phyloP scores from a whole-genome alignment of 345 rosid genomes.

The Trapa incisa region DNA sequence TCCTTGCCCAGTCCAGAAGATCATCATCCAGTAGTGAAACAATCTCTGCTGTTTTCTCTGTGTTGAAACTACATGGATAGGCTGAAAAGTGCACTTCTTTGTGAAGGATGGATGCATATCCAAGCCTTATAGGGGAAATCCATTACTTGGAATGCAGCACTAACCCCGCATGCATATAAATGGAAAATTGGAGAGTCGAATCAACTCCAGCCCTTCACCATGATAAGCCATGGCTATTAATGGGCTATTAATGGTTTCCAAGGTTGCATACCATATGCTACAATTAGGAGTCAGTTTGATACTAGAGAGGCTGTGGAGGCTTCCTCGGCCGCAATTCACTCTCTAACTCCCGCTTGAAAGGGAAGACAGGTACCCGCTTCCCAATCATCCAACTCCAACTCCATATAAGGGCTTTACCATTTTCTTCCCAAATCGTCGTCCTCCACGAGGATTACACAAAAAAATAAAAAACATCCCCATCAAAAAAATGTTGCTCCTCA shows the following conservation, averaged over 20 bases:
- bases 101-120: no score
- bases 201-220: no score
- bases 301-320: not conserved
- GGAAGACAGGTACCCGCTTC: not conserved
- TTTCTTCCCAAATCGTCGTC: not conserved
- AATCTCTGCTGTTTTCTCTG: not conserved
- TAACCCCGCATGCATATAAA: no score
- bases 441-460: not conserved
- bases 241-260: not conserved
- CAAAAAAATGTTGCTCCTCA: not conserved
- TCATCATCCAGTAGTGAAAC: not conserved
- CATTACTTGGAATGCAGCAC: no score
- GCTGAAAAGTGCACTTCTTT: not conserved
- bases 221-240: not conserved
- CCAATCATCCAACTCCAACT: not conserved
- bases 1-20: not conserved
- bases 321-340: not conserved
- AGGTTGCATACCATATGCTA: not conserved
- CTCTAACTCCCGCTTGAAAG: not conserved
- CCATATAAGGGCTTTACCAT: not conserved
- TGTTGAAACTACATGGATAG: not conserved
- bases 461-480: no score
- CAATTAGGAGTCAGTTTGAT: no score
- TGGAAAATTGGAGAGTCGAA: no score
- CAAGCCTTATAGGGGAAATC: no score